Percentiles rank a stretch among this genome's conserved stretches.
Evolutionary conservation across 192 early-diverging fungal genomes (phyloP).

Genomic region (Gamsiella multidivaricata): DNA sequence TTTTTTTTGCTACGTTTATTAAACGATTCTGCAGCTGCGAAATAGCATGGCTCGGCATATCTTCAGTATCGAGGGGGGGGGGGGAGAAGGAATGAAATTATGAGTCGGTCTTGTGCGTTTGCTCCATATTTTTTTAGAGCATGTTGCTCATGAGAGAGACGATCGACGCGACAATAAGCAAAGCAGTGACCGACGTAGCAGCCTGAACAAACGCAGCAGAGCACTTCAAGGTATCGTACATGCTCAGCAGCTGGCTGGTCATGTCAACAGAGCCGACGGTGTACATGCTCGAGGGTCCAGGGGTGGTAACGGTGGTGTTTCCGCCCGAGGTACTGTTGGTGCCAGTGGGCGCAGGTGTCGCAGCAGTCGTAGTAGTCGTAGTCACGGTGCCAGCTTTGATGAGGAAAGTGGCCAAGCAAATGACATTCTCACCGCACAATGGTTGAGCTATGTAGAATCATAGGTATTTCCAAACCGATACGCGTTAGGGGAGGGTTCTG

Average conservation of each 20-base stretch:
- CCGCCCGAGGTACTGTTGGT: neutral
- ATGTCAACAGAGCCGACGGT: constrained; percentile 12
- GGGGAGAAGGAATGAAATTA: neutral
- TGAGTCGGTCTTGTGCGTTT: too few species aligned
- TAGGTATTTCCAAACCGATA: neutral
- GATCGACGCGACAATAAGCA: constrained; percentile 14
- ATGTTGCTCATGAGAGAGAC: constrained; percentile 31
- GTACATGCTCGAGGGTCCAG: neutral
- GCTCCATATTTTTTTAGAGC: constrained; percentile 37
- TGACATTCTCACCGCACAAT: constrained; percentile 28
- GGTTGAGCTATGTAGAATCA: constrained; percentile 22
- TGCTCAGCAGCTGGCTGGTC: constrained; percentile 27
- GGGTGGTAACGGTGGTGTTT: neutral
- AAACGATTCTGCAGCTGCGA: too few species aligned
- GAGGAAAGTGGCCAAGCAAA: constrained; percentile 36
- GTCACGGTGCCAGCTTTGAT: neutral
- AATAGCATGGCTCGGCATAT: too few species aligned
- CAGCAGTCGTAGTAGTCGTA: neutral
- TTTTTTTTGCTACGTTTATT: too few species aligned
- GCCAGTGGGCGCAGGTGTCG: neutral
- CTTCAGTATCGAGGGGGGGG: too few species aligned
- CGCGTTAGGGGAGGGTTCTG: neutral
- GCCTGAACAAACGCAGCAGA: constrained; percentile 22
- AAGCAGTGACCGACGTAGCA: constrained; percentile 23
- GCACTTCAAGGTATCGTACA: constrained; percentile 35